Evolutionary conservation across 805 yeast genomes (phyloP).

Genomic region (Grigorovia yakushimaensis): DNA sequence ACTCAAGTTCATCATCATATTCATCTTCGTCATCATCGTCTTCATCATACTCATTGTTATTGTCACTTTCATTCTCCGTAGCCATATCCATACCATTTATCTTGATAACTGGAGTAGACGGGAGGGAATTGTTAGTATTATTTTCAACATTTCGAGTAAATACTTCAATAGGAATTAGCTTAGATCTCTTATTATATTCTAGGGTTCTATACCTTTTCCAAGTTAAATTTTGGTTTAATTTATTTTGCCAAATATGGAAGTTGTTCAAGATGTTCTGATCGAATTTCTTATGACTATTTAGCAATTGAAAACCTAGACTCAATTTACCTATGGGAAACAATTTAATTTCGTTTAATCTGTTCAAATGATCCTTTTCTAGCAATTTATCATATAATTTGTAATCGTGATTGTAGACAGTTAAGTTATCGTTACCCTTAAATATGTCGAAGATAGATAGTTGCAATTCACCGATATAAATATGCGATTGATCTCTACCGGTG

Average conservation of each 20-base stretch:
- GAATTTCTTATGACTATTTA: not conserved
- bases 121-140: not conserved
- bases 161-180: no score
- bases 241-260: constrained; percentile 16
- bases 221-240: constrained; percentile 3
- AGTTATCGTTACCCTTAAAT: constrained; percentile 6
- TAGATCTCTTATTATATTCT: not conserved
- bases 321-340: constrained; percentile 18
- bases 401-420: not conserved
- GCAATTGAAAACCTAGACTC: constrained; percentile 15
- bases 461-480: constrained; percentile 25
- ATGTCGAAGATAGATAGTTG: constrained; percentile 21
- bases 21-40: constrained; percentile 4
- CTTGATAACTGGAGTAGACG: not conserved
- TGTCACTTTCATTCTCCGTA: not conserved
- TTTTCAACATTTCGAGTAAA: no score
- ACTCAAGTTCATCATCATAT: constrained; percentile 1
- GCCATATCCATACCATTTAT: not conserved
- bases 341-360: constrained; percentile 5
- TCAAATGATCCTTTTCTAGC: constrained; percentile 6
- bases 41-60: constrained; percentile 3
- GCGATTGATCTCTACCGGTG: not conserved
- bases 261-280: constrained; percentile 1
- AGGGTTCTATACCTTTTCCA: constrained; percentile 1
- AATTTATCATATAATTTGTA: constrained; percentile 15